Conservation (phyloP, 257 asterid species). For the Forsythia viridissima region DNA sequence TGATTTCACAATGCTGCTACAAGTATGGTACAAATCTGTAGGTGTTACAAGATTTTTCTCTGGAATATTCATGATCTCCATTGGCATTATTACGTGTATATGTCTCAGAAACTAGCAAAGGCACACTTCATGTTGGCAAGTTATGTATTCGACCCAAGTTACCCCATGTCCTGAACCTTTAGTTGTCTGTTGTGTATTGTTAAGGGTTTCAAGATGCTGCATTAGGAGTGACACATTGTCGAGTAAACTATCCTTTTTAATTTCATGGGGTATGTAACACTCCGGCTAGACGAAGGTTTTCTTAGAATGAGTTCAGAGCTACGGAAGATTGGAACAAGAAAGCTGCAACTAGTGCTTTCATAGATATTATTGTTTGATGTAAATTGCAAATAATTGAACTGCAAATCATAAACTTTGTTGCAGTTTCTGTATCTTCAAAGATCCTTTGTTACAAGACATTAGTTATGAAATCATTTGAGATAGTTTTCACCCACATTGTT, state of each 20-base stretch:
- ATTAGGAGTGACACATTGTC: neutral
- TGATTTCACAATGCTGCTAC: neutral
- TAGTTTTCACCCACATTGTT: neutral
- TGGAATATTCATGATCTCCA: neutral
- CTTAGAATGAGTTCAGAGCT: neutral
- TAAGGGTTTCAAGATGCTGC: conserved; percentile 8
- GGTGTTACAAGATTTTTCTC: neutral
- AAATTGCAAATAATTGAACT: conserved; percentile 28
- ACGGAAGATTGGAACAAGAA: conserved; percentile 8
- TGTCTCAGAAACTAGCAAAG: neutral
- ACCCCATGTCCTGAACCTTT: conserved; percentile 9
- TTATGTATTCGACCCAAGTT: neutral
- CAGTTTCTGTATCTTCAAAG: neutral
- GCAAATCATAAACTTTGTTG: conserved; percentile 13
- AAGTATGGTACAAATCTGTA: neutral
- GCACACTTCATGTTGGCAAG: neutral
- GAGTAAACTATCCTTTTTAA: neutral
- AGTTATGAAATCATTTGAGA: neutral
- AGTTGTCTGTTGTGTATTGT: conserved; percentile 1
- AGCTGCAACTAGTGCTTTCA: conserved; percentile 23
- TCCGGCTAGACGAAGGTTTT: conserved; percentile 18
- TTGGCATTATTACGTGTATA: neutral
- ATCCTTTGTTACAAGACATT: neutral
- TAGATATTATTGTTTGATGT: conserved; percentile 28
- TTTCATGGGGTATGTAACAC: neutral